Percentiles rank a stretch among this genome's conserved stretches.
These are phyloP conservation scores for Aspergillus versicolor DNA, from an alignment of 2,329 filamentous ascomycete species.

Conservation along the genomic window DNA sequence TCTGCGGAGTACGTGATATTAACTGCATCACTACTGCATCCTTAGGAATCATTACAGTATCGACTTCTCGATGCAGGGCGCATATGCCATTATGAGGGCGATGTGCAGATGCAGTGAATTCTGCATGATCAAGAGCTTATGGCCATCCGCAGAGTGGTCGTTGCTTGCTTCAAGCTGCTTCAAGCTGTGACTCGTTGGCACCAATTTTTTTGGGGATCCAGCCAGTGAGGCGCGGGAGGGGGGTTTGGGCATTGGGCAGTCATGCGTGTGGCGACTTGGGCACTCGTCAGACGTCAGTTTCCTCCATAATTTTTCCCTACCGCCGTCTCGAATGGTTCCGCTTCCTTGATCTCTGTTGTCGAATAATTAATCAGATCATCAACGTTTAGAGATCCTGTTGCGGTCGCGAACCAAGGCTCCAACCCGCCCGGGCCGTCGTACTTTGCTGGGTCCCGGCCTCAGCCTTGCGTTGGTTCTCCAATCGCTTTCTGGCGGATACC, in stretches of 20 bases:
- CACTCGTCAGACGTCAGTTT: constrained; percentile 20
- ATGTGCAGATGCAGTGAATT: background rate
- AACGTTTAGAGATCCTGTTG: background rate
- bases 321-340: background rate
- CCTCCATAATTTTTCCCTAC: background rate
- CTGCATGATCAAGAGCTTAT: background rate
- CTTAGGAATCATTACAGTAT: background rate
- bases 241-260: constrained; percentile 33
- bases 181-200: background rate
- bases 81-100: background rate
- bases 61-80: background rate
- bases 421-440: constrained; percentile 13
- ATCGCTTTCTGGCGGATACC: background rate
- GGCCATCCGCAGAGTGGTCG: background rate
- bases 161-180: background rate
- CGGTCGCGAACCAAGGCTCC: constrained; percentile 12
- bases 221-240: constrained; percentile 7
- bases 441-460: constrained; percentile 3
- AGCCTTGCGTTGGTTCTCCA: background rate
- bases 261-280: constrained; percentile 38
- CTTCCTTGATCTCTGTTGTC: background rate
- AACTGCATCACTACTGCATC: background rate
- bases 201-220: background rate
- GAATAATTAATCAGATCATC: background rate
- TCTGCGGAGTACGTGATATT: constrained; percentile 3